phyloP scores from a whole-genome alignment of 2,329 filamentous ascomycete species.

The Metarhizium guizhouense region DNA sequence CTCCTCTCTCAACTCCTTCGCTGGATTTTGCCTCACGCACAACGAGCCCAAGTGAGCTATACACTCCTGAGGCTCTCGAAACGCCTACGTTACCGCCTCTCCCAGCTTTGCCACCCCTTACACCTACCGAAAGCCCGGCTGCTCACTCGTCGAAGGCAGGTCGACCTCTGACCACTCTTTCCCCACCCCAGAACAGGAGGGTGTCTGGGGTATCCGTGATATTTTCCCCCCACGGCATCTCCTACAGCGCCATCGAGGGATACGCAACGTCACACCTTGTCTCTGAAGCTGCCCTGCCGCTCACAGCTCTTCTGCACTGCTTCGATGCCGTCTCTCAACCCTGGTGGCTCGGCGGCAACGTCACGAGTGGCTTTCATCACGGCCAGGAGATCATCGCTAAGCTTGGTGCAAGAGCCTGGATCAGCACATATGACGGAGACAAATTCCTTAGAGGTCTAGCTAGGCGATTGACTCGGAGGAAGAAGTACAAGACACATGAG shows the following conservation, averaged over 20 bases:
- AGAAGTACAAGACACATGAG: slow-evolving; percentile 34
- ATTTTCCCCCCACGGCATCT: slow-evolving; percentile 56
- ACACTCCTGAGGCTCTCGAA: slow-evolving; percentile 1
- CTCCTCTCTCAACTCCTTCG: slow-evolving; percentile 5
- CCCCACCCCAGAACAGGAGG: slow-evolving; percentile 30
- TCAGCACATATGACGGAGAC: slow-evolving; percentile 44
- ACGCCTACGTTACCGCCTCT: slow-evolving; percentile 3
- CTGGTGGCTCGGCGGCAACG: slow-evolving; percentile 53
- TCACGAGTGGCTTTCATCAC: slow-evolving; percentile 45
- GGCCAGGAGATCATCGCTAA: slow-evolving; percentile 35
- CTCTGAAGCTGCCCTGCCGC: slow-evolving; percentile 45
- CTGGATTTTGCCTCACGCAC: slow-evolving; percentile 5
- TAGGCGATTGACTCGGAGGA: slow-evolving; percentile 39
- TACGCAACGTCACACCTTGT: slow-evolving; percentile 51
- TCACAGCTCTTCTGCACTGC: slow-evolving; percentile 56
- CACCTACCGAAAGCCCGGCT: slow-evolving; percentile 26
- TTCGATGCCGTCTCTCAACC: slow-evolving; percentile 51
- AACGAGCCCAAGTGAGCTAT: not conserved
- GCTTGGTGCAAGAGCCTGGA: slow-evolving; percentile 7
- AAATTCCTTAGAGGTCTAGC: slow-evolving; percentile 40
- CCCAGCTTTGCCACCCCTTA: slow-evolving; percentile 19
- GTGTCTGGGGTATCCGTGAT: slow-evolving; percentile 54
- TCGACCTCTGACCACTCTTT: slow-evolving; percentile 26
- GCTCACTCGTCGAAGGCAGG: slow-evolving; percentile 26
- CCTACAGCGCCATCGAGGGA: slow-evolving; percentile 40